Evolutionary conservation across 2,329 filamentous ascomycete species (phyloP).

Genomic region (Fusarium devonianum): DNA sequence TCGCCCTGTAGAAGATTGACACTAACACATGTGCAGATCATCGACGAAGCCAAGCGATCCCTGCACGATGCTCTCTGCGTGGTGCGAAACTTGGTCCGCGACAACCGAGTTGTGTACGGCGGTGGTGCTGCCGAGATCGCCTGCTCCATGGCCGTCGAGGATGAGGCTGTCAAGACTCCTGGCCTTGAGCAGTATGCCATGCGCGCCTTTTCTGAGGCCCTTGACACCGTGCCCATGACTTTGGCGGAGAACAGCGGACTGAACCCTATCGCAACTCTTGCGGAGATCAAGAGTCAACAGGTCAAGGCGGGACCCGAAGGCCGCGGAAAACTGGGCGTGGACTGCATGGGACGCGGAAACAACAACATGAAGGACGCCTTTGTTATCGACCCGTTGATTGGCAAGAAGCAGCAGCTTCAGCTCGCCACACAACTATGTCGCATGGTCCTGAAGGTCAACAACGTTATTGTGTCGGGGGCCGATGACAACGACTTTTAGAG

Average conservation of each 20-base stretch:
- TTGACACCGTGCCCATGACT: conserved; percentile 93
- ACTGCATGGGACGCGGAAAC: conserved; percentile 95
- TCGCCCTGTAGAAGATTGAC: not conserved
- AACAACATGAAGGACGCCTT: conserved; percentile 99
- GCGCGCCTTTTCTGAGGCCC: conserved; percentile 94
- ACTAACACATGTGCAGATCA: conserved; percentile 71
- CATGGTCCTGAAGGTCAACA: conserved; percentile 98
- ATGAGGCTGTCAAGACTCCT: conserved; percentile 91
- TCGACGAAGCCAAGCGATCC: conserved; percentile 97
- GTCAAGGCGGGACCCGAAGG: conserved; percentile 69
- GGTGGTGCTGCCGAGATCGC: conserved; percentile 97
- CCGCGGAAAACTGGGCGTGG: conserved; percentile 80
- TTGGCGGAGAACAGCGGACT: conserved; percentile 96
- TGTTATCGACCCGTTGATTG: conserved; percentile 97
- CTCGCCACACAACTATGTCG: conserved; percentile 96
- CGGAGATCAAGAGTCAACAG: conserved; percentile 94
- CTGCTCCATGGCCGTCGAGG: conserved; percentile 94
- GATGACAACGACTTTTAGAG: conserved; percentile 86
- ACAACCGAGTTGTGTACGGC: conserved; percentile 97
- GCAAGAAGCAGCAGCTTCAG: conserved; percentile 96
- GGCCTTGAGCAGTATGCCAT: conserved; percentile 99
- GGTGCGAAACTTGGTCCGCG: conserved; percentile 92
- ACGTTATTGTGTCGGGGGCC: conserved; percentile 88
- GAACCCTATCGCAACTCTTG: conserved; percentile 93
- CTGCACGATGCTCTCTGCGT: conserved; percentile 97